Conservation (phyloP, 805 yeast species). For the Kuraishia piskuri region DNA sequence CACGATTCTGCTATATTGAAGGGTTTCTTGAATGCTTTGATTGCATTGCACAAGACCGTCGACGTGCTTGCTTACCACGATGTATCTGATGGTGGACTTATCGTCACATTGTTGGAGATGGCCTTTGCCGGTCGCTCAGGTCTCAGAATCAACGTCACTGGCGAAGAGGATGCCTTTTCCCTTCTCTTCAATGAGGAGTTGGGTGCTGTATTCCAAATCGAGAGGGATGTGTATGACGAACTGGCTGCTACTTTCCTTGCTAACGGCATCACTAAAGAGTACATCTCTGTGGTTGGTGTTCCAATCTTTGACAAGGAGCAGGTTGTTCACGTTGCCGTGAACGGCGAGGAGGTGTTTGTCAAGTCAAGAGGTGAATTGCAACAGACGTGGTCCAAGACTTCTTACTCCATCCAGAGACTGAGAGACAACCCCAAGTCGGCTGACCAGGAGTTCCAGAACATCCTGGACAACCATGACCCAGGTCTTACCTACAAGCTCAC, state of each 20-base stretch:
- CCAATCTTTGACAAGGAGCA: constrained; percentile 48
- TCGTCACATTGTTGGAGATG: constrained; percentile 85
- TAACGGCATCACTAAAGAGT: constrained; percentile 48
- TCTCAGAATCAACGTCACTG: constrained; percentile 41
- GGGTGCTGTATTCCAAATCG: constrained; percentile 92
- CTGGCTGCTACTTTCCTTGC: constrained; percentile 49
- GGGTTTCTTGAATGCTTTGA: constrained; percentile 59
- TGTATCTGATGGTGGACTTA: constrained; percentile 92
- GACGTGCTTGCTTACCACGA: constrained; percentile 88
- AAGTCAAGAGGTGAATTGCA: constrained; percentile 66
- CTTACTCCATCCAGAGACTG: constrained; percentile 80
- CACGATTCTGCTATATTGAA: constrained; percentile 57
- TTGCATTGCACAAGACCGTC: constrained; percentile 58
- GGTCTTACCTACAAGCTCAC: constrained; percentile 81
- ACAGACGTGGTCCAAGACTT: constrained; percentile 79
- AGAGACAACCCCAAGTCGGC: constrained; percentile 94
- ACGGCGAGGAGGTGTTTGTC: constrained; percentile 36
- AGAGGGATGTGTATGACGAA: constrained; percentile 37
- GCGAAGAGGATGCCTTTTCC: constrained; percentile 24
- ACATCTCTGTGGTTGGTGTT: constrained; percentile 57
- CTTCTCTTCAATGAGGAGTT: constrained; percentile 85
- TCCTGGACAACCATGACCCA: constrained; percentile 78
- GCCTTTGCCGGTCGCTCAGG: constrained; percentile 95
- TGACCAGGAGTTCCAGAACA: constrained; percentile 70
- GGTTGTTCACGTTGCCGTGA: constrained; percentile 35